phyloP scores from a whole-genome alignment of 495 filamentous ascomycete genomes.

The Aspergillus panamensis region DNA sequence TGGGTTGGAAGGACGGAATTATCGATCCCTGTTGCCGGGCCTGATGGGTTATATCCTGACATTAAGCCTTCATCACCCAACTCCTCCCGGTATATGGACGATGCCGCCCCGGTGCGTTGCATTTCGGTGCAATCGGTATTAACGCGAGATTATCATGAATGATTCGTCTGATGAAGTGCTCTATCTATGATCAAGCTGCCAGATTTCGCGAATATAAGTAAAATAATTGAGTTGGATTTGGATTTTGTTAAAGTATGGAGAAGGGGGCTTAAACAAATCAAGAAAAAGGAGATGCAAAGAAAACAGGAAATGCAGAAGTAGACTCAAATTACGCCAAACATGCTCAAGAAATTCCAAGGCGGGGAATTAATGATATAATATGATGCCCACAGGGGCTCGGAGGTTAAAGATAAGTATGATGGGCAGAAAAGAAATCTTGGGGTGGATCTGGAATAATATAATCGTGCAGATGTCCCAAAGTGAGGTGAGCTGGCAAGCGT shows the following conservation, averaged over 20 bases:
- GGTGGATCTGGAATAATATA: background rate
- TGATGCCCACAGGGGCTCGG: background rate
- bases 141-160: background rate
- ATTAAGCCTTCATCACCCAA: constrained; percentile 1
- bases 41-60: constrained; percentile 4
- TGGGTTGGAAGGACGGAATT: constrained; percentile 29
- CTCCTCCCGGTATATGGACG: constrained; percentile 2
- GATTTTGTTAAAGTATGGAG: background rate
- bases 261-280: background rate
- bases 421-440: background rate
- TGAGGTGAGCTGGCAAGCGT: constrained; percentile 15
- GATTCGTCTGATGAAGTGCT: background rate
- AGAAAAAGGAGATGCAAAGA: background rate
- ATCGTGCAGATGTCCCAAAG: background rate
- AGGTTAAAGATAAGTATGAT: background rate
- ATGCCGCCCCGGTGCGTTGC: background rate
- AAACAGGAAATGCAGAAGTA: background rate
- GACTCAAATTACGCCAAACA: background rate
- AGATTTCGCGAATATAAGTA: too few species aligned
- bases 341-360: background rate
- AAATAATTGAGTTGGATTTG: too few species aligned
- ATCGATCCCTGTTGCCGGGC: background rate
- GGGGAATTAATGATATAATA: background rate
- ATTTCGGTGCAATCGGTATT: background rate
- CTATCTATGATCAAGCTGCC: background rate